These are phyloP conservation scores for Trypanosoma conorhini DNA, from an alignment of 208 protist genomes.

Conservation along the genomic window DNA sequence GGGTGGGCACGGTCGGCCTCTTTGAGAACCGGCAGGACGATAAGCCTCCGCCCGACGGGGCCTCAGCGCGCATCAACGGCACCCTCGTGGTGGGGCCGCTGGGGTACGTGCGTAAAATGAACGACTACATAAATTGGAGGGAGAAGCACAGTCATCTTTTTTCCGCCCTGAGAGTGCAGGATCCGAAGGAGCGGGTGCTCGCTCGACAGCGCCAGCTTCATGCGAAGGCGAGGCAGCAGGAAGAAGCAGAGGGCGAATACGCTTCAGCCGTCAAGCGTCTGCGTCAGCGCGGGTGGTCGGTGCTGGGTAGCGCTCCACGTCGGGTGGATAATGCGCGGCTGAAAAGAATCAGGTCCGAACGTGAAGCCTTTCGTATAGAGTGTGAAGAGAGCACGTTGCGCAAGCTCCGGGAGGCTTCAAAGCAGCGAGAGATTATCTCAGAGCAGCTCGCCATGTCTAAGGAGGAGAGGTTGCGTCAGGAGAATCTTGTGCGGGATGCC, in stretches of 20 bases:
- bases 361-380: slow-evolving; percentile 29
- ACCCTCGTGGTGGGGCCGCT: background rate
- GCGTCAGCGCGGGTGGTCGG: slow-evolving; percentile 17
- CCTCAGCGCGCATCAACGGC: slow-evolving; percentile 13
- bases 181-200: slow-evolving; percentile 13
- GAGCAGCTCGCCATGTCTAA: slow-evolving; percentile 31
- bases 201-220: slow-evolving; percentile 15
- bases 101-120: slow-evolving; percentile 34
- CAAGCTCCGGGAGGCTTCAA: slow-evolving; percentile 33
- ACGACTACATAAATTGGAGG: slow-evolving; percentile 49
- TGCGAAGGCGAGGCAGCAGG: background rate
- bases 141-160: slow-evolving; percentile 43
- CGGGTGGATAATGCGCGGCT: background rate
- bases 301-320: background rate
- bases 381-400: slow-evolving; percentile 16
- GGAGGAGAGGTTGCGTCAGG: slow-evolving; percentile 13
- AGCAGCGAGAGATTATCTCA: slow-evolving; percentile 29
- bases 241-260: slow-evolving; percentile 24
- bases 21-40: slow-evolving; percentile 17
- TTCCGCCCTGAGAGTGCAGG: slow-evolving; percentile 22
- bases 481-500: background rate
- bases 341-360: slow-evolving; percentile 12
- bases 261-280: background rate
- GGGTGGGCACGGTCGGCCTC: slow-evolving; percentile 57
- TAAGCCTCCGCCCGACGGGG: background rate